A percentile compares a stretch with the other conserved stretches of the same genome.
phyloP scores from a whole-genome alignment of 164 flowering plant genomes.

The Protea cynaroides region DNA sequence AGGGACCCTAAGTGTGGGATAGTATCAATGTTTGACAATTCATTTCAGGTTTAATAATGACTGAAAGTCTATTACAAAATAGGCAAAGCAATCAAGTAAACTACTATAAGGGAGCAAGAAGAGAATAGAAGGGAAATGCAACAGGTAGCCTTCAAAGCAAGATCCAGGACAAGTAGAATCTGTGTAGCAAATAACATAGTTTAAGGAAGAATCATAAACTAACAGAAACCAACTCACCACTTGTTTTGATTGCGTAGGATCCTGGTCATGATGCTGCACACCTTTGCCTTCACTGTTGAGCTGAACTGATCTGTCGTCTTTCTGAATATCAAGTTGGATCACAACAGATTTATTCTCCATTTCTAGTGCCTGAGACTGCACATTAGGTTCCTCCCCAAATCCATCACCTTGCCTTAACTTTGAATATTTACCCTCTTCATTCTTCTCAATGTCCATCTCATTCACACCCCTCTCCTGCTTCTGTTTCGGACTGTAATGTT shows the following conservation, averaged over 20 bases:
- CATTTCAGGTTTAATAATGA: no score
- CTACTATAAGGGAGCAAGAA: no score
- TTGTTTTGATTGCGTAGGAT: conserved; percentile 27
- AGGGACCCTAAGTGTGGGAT: no score
- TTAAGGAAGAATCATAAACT: neutral
- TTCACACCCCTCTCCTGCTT: conserved; percentile 30
- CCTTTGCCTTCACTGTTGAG: conserved; percentile 26
- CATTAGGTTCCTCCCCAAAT: conserved; percentile 27
- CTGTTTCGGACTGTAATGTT: conserved; percentile 19
- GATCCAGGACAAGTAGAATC: neutral
- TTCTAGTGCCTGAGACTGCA: conserved; percentile 20
- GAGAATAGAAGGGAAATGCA: no score
- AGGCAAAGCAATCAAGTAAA: no score
- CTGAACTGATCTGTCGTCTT: conserved; percentile 20
- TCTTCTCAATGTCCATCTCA: conserved; percentile 26
- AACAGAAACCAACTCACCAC: conserved; percentile 12
- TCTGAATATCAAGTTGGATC: conserved; percentile 14
- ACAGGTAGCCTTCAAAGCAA: neutral
- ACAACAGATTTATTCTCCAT: conserved; percentile 20
- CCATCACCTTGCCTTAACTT: conserved; percentile 27
- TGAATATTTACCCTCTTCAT: conserved; percentile 22
- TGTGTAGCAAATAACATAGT: neutral
- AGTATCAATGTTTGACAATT: no score
- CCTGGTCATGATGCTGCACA: conserved; percentile 22
- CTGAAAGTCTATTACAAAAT: no score